Conservation (phyloP, 495 filamentous ascomycete genomes). For the Xylaria telfairii region DNA sequence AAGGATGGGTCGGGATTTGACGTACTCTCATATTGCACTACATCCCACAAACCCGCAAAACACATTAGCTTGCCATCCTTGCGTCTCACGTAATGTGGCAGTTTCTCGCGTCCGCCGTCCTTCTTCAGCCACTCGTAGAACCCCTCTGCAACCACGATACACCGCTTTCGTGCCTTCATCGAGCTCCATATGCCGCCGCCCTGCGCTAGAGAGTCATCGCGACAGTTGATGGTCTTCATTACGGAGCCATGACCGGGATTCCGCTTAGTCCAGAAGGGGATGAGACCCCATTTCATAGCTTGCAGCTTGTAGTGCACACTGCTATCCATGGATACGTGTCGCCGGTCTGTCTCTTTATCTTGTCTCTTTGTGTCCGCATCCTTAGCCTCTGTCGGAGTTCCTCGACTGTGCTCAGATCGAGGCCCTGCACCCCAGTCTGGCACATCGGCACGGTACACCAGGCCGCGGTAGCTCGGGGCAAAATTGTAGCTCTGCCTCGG, state of each 20-base stretch:
- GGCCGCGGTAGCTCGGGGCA: constrained; percentile 83
- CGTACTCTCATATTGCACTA: constrained; percentile 77
- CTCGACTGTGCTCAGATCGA: constrained; percentile 26
- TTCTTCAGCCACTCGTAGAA: constrained; percentile 98
- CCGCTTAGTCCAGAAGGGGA: constrained; percentile 92
- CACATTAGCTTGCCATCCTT: constrained; percentile 86
- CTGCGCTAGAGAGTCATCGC: constrained; percentile 82
- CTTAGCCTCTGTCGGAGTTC: constrained; percentile 18
- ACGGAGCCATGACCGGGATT: constrained; percentile 75
- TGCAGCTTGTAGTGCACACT: constrained; percentile 77
- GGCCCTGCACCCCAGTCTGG: constrained; percentile 60
- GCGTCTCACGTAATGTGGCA: constrained; percentile 81
- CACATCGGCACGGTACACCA: constrained; percentile 82
- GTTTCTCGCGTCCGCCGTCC: constrained; percentile 73
- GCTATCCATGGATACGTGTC: background rate
- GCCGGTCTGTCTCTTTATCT: constrained; percentile 13
- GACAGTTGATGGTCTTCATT: constrained; percentile 92
- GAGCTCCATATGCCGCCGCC: constrained; percentile 85
- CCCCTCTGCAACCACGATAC: constrained; percentile 84
- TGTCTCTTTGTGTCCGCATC: constrained; percentile 29
- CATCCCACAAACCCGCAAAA: constrained; percentile 92
- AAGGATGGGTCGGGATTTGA: background rate
- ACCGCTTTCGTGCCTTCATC: constrained; percentile 89
- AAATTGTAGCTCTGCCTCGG: constrained; percentile 90
- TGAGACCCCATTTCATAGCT: constrained; percentile 68